Conservation (phyloP, 331 rosid genomes). For the Quercus tomentella region DNA sequence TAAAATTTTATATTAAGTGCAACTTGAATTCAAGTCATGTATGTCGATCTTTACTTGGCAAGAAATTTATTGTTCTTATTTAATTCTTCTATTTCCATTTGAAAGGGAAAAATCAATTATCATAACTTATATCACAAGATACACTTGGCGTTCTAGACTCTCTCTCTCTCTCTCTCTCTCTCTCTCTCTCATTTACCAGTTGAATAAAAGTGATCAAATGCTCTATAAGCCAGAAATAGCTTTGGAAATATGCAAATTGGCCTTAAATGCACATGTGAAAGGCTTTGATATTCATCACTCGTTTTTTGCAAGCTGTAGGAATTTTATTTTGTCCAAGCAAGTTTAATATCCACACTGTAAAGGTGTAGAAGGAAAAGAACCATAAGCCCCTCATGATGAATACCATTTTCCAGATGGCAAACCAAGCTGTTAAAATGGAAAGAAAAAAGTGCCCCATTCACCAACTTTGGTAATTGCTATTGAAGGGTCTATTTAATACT, state of each 20-base stretch:
- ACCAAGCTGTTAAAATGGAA: background rate
- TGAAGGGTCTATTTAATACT: background rate
- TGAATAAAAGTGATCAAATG: background rate
- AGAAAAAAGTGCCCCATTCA: background rate
- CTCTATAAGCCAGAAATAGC: background rate
- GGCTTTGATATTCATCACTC: slow-evolving; percentile 1
- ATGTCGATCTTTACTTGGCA: too few species aligned
- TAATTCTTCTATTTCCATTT: too few species aligned
- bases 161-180: slow-evolving; percentile 7
- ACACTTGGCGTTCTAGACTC: background rate
- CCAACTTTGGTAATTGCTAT: slow-evolving; percentile 6
- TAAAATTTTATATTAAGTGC: too few species aligned
- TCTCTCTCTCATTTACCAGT: background rate
- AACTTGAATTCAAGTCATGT: too few species aligned
- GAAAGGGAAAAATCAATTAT: background rate
- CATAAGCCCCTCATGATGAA: slow-evolving; percentile 32
- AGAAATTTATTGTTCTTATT: too few species aligned
- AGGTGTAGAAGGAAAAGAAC: slow-evolving; percentile 7
- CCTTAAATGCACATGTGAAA: slow-evolving; percentile 31
- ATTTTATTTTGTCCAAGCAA: slow-evolving; percentile 22
- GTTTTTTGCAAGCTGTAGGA: slow-evolving; percentile 18
- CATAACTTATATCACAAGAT: slow-evolving; percentile 13
- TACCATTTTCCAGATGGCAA: slow-evolving; percentile 12
- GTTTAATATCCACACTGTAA: slow-evolving; percentile 25
- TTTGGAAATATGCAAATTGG: slow-evolving; percentile 16